Conservation (phyloP, 768 basidiomycete species). For the Russula vinacea region DNA sequence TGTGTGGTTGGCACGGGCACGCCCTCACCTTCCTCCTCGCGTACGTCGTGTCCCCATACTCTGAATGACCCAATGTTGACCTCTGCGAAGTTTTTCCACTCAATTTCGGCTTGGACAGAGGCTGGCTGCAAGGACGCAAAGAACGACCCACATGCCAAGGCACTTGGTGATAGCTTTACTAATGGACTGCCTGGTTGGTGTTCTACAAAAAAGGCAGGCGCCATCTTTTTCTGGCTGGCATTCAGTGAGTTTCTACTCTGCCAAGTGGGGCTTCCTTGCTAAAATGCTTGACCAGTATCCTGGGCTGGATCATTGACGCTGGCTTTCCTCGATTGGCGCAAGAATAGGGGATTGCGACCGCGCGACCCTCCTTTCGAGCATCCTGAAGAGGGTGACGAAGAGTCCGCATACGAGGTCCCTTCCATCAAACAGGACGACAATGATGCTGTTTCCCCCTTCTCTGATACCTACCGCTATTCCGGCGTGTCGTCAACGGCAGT, state of each 20-base stretch:
- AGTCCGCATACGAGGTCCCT: constrained; percentile 50
- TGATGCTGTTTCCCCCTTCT: constrained; percentile 45
- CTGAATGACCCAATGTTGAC: constrained; percentile 26
- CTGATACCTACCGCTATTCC: constrained; percentile 52
- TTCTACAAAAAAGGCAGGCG: constrained; percentile 85
- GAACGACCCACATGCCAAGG: constrained; percentile 73
- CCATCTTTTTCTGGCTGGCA: constrained; percentile 85
- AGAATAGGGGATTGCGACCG: constrained; percentile 51
- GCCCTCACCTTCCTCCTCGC: constrained; percentile 69
- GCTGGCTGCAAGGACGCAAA: constrained; percentile 82
- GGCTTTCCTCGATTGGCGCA: constrained; percentile 73
- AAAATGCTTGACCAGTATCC: constrained; percentile 47
- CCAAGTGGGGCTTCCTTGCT: not conserved
- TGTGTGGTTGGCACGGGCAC: constrained; percentile 70
- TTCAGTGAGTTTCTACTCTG: constrained; percentile 53
- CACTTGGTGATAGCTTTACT: constrained; percentile 61
- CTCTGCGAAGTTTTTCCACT: constrained; percentile 59
- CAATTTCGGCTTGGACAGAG: constrained; percentile 84
- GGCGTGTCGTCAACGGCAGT: constrained; percentile 37
- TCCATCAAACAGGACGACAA: constrained; percentile 37
- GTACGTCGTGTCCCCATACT: constrained; percentile 44
- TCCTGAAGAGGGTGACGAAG: constrained; percentile 57
- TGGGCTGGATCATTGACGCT: constrained; percentile 71
- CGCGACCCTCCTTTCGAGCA: constrained; percentile 77
- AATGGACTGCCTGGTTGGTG: constrained; percentile 78